phyloP scores from a whole-genome alignment of 1,284 basidiomycete genomes.

The Meira nashicola region DNA sequence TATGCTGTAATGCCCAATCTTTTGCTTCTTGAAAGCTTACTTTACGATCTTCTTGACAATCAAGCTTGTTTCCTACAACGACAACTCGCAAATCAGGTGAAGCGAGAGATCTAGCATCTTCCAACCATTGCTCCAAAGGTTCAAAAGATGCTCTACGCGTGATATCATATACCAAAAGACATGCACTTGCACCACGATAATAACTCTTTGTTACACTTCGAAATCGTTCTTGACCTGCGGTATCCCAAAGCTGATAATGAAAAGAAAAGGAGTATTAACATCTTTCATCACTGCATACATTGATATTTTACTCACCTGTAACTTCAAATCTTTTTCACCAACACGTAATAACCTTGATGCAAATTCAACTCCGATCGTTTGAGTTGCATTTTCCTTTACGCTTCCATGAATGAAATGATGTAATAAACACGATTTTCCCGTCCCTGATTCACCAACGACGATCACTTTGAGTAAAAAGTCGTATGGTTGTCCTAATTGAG shows the following conservation, averaged over 20 bases:
- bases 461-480: conserved; percentile 98
- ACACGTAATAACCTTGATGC: conserved; percentile 80
- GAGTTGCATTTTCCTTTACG: conserved; percentile 81
- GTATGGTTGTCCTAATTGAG: conserved; percentile 3
- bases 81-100: conserved; percentile 82
- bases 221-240: conserved; percentile 44
- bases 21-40: conserved; percentile 92
- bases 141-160: conserved; percentile 67
- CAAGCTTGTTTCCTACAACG: conserved; percentile 90
- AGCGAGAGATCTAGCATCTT: conserved; percentile 81
- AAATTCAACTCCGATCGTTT: conserved; percentile 96
- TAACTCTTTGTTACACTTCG: conserved; percentile 86
- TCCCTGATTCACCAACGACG: conserved; percentile 74
- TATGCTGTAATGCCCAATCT: conserved; percentile 88
- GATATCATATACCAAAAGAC: conserved; percentile 88
- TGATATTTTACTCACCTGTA: conserved; percentile 64
- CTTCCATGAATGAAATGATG: conserved; percentile 82
- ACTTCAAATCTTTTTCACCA: conserved; percentile 86
- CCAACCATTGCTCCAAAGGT: conserved; percentile 79
- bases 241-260: conserved; percentile 36
- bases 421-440: conserved; percentile 90
- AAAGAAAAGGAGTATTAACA: conserved; percentile 3
- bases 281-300: background rate
- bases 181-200: conserved; percentile 75
- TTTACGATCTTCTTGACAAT: conserved; percentile 76